Evolutionary conservation across 208 protist genomes (phyloP).

Genomic region (Wallacemonas sp.): DNA sequence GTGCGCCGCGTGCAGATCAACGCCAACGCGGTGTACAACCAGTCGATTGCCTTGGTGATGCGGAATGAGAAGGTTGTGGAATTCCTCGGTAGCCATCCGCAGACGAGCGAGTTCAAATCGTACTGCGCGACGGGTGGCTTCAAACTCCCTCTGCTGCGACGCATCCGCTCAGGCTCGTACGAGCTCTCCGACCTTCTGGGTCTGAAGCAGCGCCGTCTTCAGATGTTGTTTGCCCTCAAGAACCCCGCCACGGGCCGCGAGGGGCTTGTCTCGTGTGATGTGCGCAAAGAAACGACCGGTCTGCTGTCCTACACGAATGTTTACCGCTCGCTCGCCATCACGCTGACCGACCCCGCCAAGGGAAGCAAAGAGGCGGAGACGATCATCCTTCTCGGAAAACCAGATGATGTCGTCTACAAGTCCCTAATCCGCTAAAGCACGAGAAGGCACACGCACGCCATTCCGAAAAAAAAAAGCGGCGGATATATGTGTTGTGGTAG

Average conservation of each 20-base stretch:
- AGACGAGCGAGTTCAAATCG: conserved; percentile 83
- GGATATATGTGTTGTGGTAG: no score
- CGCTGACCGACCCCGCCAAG: conserved; percentile 53
- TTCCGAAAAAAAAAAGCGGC: neutral
- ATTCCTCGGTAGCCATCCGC: conserved; percentile 76
- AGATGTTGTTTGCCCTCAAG: conserved; percentile 89
- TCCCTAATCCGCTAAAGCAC: conserved; percentile 48
- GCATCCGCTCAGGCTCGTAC: conserved; percentile 85
- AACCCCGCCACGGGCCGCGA: conserved; percentile 63
- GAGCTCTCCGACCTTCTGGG: conserved; percentile 81
- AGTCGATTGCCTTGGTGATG: conserved; percentile 88
- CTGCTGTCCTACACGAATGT: conserved; percentile 73
- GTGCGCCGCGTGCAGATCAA: conserved; percentile 72
- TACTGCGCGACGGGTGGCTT: conserved; percentile 80
- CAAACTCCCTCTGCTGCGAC: conserved; percentile 77
- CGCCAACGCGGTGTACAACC: conserved; percentile 87
- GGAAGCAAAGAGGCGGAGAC: conserved; percentile 47
- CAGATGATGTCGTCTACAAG: conserved; percentile 80
- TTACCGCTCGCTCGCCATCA: conserved; percentile 79
- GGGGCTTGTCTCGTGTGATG: conserved; percentile 81
- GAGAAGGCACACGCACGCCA: neutral
- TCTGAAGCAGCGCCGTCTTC: conserved; percentile 73
- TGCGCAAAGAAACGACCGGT: conserved; percentile 71
- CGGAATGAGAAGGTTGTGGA: conserved; percentile 74
- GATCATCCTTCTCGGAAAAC: conserved; percentile 80